Conservation (phyloP, 148 eudicot genomes). For the Mesembryanthemum crystallinum region DNA sequence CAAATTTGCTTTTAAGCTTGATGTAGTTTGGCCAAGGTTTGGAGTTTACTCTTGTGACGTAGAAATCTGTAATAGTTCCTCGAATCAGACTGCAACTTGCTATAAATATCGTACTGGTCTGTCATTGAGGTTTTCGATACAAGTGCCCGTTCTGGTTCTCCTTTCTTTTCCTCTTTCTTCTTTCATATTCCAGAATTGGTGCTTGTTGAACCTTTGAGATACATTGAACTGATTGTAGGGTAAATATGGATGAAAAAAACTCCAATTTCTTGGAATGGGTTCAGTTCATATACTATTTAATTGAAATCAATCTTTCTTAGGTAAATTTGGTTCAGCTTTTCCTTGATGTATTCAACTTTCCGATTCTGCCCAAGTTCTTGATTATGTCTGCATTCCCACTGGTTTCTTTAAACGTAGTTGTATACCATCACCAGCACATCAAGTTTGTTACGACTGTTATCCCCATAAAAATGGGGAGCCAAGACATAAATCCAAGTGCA, state of each 20-base stretch:
- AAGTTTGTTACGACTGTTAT: no score
- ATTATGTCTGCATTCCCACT: no score
- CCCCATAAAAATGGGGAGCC: background rate
- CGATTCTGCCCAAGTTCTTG: no score
- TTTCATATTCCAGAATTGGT: background rate
- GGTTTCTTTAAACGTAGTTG: no score
- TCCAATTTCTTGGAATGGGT: background rate
- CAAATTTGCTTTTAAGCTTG: background rate
- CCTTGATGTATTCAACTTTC: no score
- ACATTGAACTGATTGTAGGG: background rate
- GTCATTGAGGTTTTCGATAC: background rate
- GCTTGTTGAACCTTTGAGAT: background rate
- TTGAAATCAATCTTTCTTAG: background rate
- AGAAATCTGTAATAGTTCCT: background rate
- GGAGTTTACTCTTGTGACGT: background rate
- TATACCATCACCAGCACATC: no score
- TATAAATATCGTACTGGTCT: background rate
- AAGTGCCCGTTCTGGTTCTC: background rate
- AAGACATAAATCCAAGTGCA: background rate
- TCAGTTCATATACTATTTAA: background rate
- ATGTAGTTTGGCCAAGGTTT: background rate
- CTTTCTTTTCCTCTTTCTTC: background rate
- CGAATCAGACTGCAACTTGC: background rate
- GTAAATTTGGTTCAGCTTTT: no score
- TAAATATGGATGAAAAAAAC: background rate